Percentiles rank a stretch among this genome's conserved stretches.
Evolutionary conservation across 2,329 filamentous ascomycete genomes (phyloP).

Genomic region (Calonectria honghensis): DNA sequence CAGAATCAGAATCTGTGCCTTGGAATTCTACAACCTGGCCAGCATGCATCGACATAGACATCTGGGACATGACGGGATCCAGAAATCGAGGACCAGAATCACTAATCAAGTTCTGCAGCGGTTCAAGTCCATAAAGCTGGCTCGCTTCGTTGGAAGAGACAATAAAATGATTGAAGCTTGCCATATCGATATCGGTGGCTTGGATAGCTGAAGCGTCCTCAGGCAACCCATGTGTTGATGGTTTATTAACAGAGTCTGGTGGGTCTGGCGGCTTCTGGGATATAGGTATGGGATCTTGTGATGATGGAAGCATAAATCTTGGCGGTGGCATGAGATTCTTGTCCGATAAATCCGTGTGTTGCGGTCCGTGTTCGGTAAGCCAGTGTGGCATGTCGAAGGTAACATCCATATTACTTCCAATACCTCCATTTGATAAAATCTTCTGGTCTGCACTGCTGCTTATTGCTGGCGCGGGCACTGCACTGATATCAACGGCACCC

Average conservation of each 20-base stretch:
- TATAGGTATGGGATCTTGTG: neutral
- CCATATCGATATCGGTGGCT: neutral
- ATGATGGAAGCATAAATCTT: neutral
- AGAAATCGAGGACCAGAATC: constrained; percentile 2
- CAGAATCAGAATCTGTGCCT: neutral
- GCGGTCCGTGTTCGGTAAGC: neutral
- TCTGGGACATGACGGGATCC: neutral
- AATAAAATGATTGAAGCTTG: neutral
- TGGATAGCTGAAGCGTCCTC: neutral
- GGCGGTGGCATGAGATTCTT: constrained; percentile 1
- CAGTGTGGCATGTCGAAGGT: neutral
- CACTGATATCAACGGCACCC: neutral
- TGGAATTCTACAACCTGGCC: neutral
- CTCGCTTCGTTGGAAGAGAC: neutral
- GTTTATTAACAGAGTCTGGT: neutral
- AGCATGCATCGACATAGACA: neutral
- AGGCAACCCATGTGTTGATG: neutral
- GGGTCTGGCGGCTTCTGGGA: neutral
- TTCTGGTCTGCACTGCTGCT: too few relatives aligned
- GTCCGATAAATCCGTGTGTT: neutral
- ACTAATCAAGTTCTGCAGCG: neutral
- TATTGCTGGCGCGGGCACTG: neutral
- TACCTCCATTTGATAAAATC: too few relatives aligned
- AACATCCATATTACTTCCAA: neutral
- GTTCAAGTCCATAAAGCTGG: constrained; percentile 1